Conservation (phyloP, 108 stramenopile species). For the Skeletonema potamos region DNA sequence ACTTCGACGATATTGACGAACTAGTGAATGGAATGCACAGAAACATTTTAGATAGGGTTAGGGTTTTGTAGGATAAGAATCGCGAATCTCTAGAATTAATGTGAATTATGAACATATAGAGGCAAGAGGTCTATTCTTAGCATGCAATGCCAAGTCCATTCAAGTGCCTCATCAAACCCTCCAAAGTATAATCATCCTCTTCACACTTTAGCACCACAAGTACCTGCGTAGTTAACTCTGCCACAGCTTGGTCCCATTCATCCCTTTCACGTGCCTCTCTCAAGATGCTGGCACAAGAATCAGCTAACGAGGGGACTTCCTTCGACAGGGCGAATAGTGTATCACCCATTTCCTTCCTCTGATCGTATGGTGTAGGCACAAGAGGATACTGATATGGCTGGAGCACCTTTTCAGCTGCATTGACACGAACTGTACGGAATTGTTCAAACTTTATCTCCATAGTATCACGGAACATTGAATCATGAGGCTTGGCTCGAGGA, state of each 20-base stretch:
- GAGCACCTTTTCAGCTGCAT: neutral
- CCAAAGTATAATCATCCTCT: slow-evolving; percentile 61
- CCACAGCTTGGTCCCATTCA: slow-evolving; percentile 79
- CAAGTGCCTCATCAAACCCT: slow-evolving; percentile 69
- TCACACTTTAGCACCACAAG: slow-evolving; percentile 67
- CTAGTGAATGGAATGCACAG: no score
- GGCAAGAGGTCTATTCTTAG: slow-evolving; percentile 7
- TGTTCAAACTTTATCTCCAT: slow-evolving; percentile 72
- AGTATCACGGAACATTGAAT: slow-evolving; percentile 28
- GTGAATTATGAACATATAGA: neutral
- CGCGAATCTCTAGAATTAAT: neutral
- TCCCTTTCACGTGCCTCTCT: slow-evolving; percentile 63
- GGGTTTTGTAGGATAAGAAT: no score
- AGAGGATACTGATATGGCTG: slow-evolving; percentile 60
- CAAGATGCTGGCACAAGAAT: slow-evolving; percentile 60
- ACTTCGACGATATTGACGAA: no score
- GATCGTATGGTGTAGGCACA: slow-evolving; percentile 67
- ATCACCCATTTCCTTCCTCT: slow-evolving; percentile 78
- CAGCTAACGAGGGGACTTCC: slow-evolving; percentile 58
- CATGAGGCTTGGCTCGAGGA: slow-evolving; percentile 7
- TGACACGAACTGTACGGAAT: slow-evolving; percentile 56
- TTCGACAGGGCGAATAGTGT: slow-evolving; percentile 63
- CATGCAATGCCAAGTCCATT: slow-evolving; percentile 66
- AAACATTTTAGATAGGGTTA: no score
- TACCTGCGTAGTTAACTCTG: slow-evolving; percentile 77